Percentiles rank a stretch among this genome's conserved stretches.
These are phyloP conservation scores for Hevea brasiliensis DNA, from an alignment of 345 rosid species.

Conservation along the genomic window DNA sequence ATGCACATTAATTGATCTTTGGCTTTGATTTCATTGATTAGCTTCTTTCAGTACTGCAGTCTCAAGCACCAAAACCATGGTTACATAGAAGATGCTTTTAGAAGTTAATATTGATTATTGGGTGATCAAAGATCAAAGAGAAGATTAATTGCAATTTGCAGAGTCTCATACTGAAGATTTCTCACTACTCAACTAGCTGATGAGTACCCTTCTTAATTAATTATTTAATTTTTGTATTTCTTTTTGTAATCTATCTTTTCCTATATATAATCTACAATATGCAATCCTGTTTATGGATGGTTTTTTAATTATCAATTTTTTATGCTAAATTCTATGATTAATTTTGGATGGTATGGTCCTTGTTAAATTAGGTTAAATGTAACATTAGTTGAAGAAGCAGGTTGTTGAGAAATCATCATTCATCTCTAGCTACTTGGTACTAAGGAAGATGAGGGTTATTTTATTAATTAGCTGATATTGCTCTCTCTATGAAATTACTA, in stretches of 20 bases:
- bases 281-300: constrained; percentile 15
- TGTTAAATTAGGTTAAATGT: constrained; percentile 36
- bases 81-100: not conserved
- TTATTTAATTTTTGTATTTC: not conserved
- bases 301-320: not conserved
- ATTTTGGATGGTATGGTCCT: constrained; percentile 22
- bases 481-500: constrained; percentile 12
- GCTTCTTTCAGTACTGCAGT: not conserved
- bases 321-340: constrained; percentile 11
- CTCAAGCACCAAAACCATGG: not conserved
- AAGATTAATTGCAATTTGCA: not conserved
- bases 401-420: constrained; percentile 32
- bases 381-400: constrained; percentile 31
- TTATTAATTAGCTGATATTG: not conserved
- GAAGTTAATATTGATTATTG: not conserved
- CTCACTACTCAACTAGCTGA: not conserved
- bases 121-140: not conserved
- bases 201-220: constrained; percentile 1
- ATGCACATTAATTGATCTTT: not conserved
- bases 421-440: not conserved
- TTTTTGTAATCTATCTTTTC: not conserved
- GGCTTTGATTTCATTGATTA: not conserved
- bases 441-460: constrained; percentile 7
- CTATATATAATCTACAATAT: not conserved
- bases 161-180: not conserved